phyloP scores from a whole-genome alignment of 257 asterid genomes.

The Petunia axillaris region DNA sequence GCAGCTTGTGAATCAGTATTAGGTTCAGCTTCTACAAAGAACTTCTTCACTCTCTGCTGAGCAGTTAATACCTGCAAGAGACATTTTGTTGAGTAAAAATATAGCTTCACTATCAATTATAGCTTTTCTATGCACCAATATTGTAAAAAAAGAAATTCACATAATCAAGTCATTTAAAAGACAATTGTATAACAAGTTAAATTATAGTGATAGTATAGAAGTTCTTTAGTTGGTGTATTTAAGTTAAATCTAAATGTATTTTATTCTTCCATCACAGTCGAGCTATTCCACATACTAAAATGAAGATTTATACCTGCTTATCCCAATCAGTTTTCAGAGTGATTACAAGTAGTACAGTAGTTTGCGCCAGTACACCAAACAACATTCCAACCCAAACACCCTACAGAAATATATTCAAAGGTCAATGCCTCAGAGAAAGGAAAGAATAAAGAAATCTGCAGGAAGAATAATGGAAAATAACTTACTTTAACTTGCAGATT shows the following conservation, averaged over 20 bases:
- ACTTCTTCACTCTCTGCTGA: conserved; percentile 42
- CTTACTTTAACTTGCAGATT: conserved; percentile 47
- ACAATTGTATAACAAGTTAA: neutral
- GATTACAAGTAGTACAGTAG: conserved; percentile 45
- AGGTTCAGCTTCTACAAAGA: conserved; percentile 43
- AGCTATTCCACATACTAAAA: neutral
- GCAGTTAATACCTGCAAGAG: conserved; percentile 42
- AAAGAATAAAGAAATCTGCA: no score
- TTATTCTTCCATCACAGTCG: no score
- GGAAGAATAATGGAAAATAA: neutral
- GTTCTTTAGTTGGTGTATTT: no score
- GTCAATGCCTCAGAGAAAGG: no score
- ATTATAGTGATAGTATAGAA: no score
- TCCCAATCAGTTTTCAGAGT: conserved; percentile 67
- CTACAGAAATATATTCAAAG: conserved; percentile 28
- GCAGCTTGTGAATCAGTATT: conserved; percentile 30
- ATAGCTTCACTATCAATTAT: neutral
- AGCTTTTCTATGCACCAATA: neutral
- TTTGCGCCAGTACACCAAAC: conserved; percentile 53
- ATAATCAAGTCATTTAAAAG: no score
- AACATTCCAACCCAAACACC: conserved; percentile 84
- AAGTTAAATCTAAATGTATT: neutral
- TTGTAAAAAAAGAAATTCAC: no score
- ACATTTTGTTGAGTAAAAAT: neutral
- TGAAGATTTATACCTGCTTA: conserved; percentile 45